A percentile compares a stretch with the other conserved stretches of the same genome.
Evolutionary conservation across 2,329 filamentous ascomycete genomes (phyloP).

Genomic region (Fusarium sp.): DNA sequence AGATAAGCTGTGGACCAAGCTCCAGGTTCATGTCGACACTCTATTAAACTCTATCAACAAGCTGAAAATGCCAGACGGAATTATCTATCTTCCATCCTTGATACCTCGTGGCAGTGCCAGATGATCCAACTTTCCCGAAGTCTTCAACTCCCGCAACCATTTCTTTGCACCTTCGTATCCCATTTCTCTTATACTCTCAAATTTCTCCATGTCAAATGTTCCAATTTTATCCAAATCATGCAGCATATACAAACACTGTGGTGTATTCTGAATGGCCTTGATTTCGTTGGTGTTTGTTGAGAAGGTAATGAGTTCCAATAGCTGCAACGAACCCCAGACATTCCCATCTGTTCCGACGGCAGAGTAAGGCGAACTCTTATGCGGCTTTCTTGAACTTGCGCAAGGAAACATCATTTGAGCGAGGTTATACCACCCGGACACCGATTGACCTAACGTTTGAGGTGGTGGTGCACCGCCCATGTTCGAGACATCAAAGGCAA

Average conservation of each 20-base stretch:
- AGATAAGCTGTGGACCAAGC: constrained; percentile 9
- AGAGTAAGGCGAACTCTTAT: neutral
- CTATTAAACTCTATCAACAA: neutral
- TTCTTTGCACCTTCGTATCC: neutral
- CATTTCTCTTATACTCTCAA: neutral
- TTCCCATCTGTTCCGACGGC: neutral
- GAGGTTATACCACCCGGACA: neutral
- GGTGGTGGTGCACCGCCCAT: neutral
- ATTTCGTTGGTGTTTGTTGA: neutral
- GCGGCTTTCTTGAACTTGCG: neutral
- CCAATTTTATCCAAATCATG: neutral
- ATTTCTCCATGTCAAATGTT: neutral
- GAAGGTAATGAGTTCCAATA: neutral
- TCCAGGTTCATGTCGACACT: neutral
- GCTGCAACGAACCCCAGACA: neutral
- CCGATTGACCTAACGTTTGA: neutral
- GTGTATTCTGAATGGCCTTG: neutral
- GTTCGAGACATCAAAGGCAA: neutral
- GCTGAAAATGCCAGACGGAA: too few species aligned
- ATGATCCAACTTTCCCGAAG: neutral
- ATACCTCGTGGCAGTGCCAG: neutral
- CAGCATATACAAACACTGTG: neutral
- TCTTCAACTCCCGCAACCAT: neutral
- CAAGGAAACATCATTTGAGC: neutral
- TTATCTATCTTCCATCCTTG: neutral